Conservation (phyloP, 179 eudicot species). For the Beta lomatogona region DNA sequence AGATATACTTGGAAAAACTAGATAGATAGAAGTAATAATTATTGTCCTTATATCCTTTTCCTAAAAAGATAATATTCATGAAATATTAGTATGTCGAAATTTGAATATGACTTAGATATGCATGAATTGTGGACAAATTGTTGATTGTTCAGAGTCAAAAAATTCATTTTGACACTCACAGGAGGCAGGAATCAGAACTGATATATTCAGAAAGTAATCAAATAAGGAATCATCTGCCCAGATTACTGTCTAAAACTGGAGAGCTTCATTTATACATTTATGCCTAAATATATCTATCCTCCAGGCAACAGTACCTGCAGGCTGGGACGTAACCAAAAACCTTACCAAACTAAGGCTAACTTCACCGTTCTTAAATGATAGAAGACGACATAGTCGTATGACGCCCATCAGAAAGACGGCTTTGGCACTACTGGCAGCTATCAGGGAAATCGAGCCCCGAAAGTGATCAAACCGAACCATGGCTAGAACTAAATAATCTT, state of each 20-base stretch:
- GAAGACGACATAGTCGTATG: not conserved
- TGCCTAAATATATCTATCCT: conserved; percentile 2
- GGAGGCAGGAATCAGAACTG: not conserved
- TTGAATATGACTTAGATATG: too few species aligned
- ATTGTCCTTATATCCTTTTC: too few species aligned
- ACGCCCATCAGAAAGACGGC: conserved; percentile 17
- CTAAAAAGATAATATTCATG: too few species aligned
- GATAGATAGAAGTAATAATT: too few species aligned
- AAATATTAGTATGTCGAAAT: too few species aligned
- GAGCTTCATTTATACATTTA: conserved; percentile 10
- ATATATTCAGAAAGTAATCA: conserved; percentile 7
- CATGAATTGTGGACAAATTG: not conserved
- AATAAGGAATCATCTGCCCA: not conserved
- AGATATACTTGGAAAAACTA: too few species aligned
- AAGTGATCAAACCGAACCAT: conserved; percentile 22
- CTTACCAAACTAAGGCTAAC: conserved; percentile 9
- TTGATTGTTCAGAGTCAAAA: not conserved
- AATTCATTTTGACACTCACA: not conserved
- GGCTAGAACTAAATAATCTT: conserved; percentile 28
- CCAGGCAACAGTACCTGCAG: not conserved
- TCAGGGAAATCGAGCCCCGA: conserved; percentile 17
- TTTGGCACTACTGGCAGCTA: conserved; percentile 16
- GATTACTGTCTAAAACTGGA: conserved; percentile 6
- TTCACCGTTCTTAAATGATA: not conserved
- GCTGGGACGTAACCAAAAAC: not conserved